Evolutionary conservation across 106 monocot genomes (phyloP).

Genomic region (Acanthochlamys bracteata): DNA sequence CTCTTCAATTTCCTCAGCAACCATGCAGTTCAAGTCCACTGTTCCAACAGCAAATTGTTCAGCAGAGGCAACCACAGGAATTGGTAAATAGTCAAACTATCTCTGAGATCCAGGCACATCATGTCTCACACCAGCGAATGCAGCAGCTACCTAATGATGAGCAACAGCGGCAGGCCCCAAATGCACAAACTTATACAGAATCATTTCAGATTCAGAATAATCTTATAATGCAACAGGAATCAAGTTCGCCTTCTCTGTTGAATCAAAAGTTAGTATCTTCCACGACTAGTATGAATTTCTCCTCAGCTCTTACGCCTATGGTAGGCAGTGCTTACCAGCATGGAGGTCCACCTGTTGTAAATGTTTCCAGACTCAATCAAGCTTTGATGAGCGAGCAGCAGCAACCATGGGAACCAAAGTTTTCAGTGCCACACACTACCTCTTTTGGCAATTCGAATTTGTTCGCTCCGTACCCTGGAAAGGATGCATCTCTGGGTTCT

Average conservation of each 20-base stretch:
- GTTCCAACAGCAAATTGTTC: constrained; percentile 52
- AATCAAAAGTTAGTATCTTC: constrained; percentile 39
- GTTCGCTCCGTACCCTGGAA: constrained; percentile 55
- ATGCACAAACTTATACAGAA: constrained; percentile 36
- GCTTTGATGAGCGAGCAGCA: constrained; percentile 34
- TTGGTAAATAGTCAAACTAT: constrained; percentile 26
- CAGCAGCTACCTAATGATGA: constrained; percentile 43
- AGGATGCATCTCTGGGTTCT: constrained; percentile 43
- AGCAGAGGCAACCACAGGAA: constrained; percentile 38
- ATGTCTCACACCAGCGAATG: constrained; percentile 37
- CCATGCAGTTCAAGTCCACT: constrained; percentile 26
- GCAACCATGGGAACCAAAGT: constrained; percentile 43
- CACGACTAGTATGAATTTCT: constrained; percentile 32
- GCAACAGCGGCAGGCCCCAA: constrained; percentile 40
- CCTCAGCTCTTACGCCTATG: constrained; percentile 27
- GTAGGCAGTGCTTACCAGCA: constrained; percentile 25
- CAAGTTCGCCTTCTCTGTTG: constrained; percentile 22
- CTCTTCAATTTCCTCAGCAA: constrained; percentile 60
- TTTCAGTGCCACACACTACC: constrained; percentile 28
- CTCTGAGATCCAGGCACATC: constrained; percentile 21
- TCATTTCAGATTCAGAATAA: constrained; percentile 35
- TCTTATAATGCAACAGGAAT: constrained; percentile 25
- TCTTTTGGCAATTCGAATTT: constrained; percentile 34
- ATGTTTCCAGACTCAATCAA: constrained; percentile 28
- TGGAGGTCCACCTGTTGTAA: constrained; percentile 33